Base-by-base conservation (phyloP, 1,139 yeast species). In the Hemisphaericaspora subhashii region DNA sequence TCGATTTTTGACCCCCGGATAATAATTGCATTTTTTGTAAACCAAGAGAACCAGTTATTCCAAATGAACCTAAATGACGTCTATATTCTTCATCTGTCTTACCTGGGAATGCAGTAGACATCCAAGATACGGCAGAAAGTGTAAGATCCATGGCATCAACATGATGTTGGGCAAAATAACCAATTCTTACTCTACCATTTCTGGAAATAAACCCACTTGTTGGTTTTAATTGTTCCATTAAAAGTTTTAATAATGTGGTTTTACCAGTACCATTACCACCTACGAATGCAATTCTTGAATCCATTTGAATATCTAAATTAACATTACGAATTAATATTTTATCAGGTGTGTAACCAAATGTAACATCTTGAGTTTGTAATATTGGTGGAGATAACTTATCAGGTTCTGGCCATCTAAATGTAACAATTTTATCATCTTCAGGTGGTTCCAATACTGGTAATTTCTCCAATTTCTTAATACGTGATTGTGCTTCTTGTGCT, bases 181-280 rank as follows among this genome's bases (percentile, higher is more conserved):
- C 98, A 37, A 92, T 85, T 65, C 98, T 79, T 51, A 92, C 70
- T 53, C 98, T 77, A 30, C 95, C 86, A 56, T 92, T 90, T 48
- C 81, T 78, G 22, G 86, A 75, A 13, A 90, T 85, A 43, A 75
- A 72, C 42, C 99, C 99, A 9, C 67, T 69, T 32, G 80, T 54
- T 3, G 98, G 98, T 16, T 71, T 65, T 40, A 86, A 66, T 50
- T 74, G 79, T 46, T 87, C 96, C 78, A 90, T 83, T 52, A 92
- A 71, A 39, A 92, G 71, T 61, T 90, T 92, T 56, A 92, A 74
- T 48, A 92, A 70, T 2, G 98, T 92, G 10, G 98, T 90, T 65
- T 92, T 92, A 85, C 98, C 98, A 57, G 97, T 88, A 71, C 99
- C 99, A 62, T 92, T 92, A 49, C 97, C 98, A 76, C 99, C 99